Evolutionary conservation across 2,329 filamentous ascomycete genomes (phyloP), one percentile per base, ranked within the genome.

Genomic region (Trichoderma sp.): DNA sequence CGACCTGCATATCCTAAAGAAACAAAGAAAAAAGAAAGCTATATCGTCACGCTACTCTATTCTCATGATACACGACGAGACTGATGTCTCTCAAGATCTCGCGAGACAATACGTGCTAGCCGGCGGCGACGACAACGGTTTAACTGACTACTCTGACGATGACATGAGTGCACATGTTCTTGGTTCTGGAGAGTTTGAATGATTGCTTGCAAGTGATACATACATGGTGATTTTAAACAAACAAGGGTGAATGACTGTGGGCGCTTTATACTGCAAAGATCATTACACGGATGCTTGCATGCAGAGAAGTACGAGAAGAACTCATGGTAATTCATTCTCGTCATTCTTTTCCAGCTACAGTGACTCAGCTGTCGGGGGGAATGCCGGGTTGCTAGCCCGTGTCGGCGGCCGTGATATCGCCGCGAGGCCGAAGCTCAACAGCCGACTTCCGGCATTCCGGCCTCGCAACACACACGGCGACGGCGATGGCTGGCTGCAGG

Each of bases 391-490:
- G 31, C 58, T 59, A 24, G 27, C 40, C 55, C 55, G 35, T 43
- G 55, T 59, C 64, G 55, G 53, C 64, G 55, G 33, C 55, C 40
- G 64, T 43, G 64, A 49, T 21, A 59, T 59, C 21, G 49, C 64
- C 64, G 55, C 55, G 64, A 67, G 40, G 55, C 64, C 55, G 64
- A 67, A 59, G 27, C 40, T 24, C 24, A 56, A 35, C 55, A 31
- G 35, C 64, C 64, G 64, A 67, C 55, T 29, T 59, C 64, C 64
- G 63, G 55, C 55, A 8, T 37, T 11, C 53, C 53, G 37, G 57
- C 53, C n/a, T 27, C 43, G 14, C 19, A 31, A 31, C 19, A 5
- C 27, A 10, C 43, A 47, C 24, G 37, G 55, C 11, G 21, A 52
- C 33, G 29, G n/a, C 35, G 19, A 21, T n/a, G 40, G 40, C 7